These are phyloP conservation scores for Stemphylium lycopersici DNA, from an alignment of 2,329 filamentous ascomycete genomes.

Conservation along the genomic window DNA sequence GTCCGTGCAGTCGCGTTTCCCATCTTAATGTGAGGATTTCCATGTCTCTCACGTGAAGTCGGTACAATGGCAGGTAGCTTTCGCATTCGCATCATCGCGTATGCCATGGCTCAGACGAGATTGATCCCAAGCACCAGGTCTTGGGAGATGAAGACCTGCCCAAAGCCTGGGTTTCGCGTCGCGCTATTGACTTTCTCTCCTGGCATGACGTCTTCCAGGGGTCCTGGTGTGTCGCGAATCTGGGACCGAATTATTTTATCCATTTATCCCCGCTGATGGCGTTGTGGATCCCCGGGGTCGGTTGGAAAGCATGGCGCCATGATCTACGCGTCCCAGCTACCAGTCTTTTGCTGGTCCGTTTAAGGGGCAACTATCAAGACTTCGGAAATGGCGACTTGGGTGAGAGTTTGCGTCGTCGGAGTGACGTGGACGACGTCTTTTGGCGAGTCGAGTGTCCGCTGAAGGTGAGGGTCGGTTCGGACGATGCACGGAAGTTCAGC, in stretches of 20 bases:
- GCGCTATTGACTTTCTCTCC: constrained; percentile 4
- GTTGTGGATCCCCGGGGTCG: constrained; percentile 4
- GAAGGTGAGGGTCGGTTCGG: not conserved
- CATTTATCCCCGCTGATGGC: constrained; percentile 1
- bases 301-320: not conserved
- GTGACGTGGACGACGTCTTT: too few relatives aligned
- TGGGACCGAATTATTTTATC: constrained; percentile 9
- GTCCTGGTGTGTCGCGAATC: constrained; percentile 9
- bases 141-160: not conserved
- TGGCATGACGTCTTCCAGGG: constrained; percentile 8
- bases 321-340: not conserved
- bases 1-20: not conserved
- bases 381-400: not conserved
- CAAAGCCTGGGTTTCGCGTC: not conserved
- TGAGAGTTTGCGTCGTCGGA: too few relatives aligned
- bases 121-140: not conserved
- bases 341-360: not conserved
- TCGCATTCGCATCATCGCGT: not conserved
- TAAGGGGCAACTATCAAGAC: not conserved
- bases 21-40: not conserved
- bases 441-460: too few relatives aligned
- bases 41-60: not conserved
- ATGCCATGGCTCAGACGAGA: not conserved
- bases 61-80: not conserved
- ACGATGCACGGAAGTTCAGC: not conserved